A percentile compares a stretch with the other conserved stretches of the same genome.
These are phyloP conservation scores for Silene latifolia DNA, from an alignment of 148 eudicot genomes.

Conservation along the genomic window DNA sequence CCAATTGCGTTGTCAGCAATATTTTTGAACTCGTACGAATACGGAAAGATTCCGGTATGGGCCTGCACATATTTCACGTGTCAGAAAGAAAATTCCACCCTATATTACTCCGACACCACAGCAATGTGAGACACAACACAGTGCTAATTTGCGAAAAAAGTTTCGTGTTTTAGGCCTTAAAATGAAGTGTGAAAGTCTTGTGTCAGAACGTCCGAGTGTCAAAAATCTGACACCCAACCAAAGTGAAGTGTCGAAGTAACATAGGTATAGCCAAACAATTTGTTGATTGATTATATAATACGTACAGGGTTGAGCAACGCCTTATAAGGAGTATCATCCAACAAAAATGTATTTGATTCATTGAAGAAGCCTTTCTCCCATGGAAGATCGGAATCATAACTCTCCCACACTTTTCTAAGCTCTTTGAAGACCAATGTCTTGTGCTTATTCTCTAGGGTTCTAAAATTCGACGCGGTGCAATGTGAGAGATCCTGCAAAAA, in stretches of 20 bases:
- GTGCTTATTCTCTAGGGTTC: constrained; percentile 70
- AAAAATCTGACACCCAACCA: no score
- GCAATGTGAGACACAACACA: background rate
- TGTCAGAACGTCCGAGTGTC: background rate
- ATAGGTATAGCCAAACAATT: background rate
- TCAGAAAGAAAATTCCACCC: background rate
- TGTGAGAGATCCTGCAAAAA: constrained; percentile 67
- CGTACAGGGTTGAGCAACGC: constrained; percentile 94
- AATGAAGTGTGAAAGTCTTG: background rate
- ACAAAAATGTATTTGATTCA: constrained; percentile 74
- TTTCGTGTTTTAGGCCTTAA: background rate
- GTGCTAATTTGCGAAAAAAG: background rate
- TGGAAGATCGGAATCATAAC: constrained; percentile 38
- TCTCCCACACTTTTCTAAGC: constrained; percentile 73
- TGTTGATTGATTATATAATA: constrained; percentile 3
- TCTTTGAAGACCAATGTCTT: constrained; percentile 85
- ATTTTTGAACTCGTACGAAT: constrained; percentile 57
- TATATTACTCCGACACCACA: no score
- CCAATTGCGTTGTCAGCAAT: constrained; percentile 63
- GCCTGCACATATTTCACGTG: constrained; percentile 37
- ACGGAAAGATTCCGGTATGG: constrained; percentile 77
- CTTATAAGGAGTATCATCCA: constrained; percentile 98
- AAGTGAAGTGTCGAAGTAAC: background rate
- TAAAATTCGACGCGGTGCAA: constrained; percentile 66
- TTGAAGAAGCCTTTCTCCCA: constrained; percentile 69